Evolutionary conservation across 2,329 filamentous ascomycete genomes (phyloP), one percentile per base, ranked within the genome.

Genomic region (Pseudogymnoascus sp.): DNA sequence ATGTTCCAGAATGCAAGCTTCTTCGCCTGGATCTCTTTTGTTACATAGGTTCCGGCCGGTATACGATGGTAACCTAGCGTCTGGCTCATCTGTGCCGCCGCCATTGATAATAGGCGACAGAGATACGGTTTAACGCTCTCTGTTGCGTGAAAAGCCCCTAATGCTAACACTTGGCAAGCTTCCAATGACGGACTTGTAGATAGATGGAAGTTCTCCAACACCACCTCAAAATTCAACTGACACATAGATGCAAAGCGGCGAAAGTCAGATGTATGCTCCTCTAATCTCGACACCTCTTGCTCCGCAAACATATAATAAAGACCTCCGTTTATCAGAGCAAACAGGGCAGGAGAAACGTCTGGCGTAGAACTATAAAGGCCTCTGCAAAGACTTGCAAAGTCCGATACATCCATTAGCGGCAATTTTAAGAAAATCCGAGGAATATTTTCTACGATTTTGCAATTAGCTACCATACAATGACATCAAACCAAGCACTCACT

Each of bases 261-360:
- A 21, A 41, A 41, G 16, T 41, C 38, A 21, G 8, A 21, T 1
- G 16, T 41, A 16, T 16, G 38, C 16, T 41, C 38, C 38, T 41
- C 16, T 41, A 9, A 21, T 41, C 38, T 21, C 5, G 38, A 41
- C 38, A 41, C 16, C 5, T 21, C 16, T 21, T 41, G 38, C 12
- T 41, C 38, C 38, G 38, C 8, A 21, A 67, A 67, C 23, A 67
- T 45, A 35, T 61, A 60, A 38, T 63, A 63, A 5, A 67, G 62
- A 7, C 65, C 62, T 2, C 21, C 55, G 52, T 67, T 67, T 1
- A 67, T 62, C 5, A 63, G 63, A 16, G 62, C 49, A 58, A 67
- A 65, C 11, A 16, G 14, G 2, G 62, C 45, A 8, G 61, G 52
- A 14, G 52, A 59, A 55, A 41, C 38, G n/a, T 41, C 21, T 0